phyloP scores from a whole-genome alignment of 306 rosid genomes.

The Hylodesmum podocarpum region DNA sequence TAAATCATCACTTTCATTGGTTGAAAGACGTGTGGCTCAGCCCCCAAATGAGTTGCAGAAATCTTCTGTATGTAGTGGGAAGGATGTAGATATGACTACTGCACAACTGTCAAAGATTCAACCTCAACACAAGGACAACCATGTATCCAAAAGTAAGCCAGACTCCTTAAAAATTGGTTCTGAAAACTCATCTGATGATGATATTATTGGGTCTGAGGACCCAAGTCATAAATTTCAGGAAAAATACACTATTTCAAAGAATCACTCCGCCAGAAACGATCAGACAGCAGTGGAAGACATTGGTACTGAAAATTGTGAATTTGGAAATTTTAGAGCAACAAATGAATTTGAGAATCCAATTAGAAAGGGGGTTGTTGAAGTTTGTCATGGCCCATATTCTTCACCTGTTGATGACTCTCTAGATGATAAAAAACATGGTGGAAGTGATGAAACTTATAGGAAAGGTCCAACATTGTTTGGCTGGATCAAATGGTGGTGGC shows the following conservation, averaged over 20 bases:
- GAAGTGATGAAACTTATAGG: constrained; percentile 26
- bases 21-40: constrained; percentile 6
- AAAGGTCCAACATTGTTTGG: constrained; percentile 41
- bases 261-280: constrained; percentile 36
- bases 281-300: neutral
- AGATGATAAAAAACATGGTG: constrained; percentile 34
- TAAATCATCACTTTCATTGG: constrained; percentile 24
- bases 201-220: constrained; percentile 31
- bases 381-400: constrained; percentile 27
- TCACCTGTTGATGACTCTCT: constrained; percentile 30
- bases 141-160: constrained; percentile 26
- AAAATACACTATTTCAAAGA: constrained; percentile 27
- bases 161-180: constrained; percentile 40
- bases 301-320: constrained; percentile 2
- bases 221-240: constrained; percentile 33
- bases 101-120: constrained; percentile 33
- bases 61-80: constrained; percentile 12
- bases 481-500: constrained; percentile 48
- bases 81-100: constrained; percentile 32
- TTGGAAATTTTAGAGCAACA: constrained; percentile 33
- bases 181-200: constrained; percentile 35
- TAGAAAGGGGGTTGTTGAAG: constrained; percentile 42
- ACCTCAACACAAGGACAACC: constrained; percentile 14
- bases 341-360: constrained; percentile 32
- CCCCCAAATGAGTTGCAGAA: constrained; percentile 2